phyloP scores from a whole-genome alignment of 1,284 basidiomycete genomes.

The Ustilago shanxiensis region DNA sequence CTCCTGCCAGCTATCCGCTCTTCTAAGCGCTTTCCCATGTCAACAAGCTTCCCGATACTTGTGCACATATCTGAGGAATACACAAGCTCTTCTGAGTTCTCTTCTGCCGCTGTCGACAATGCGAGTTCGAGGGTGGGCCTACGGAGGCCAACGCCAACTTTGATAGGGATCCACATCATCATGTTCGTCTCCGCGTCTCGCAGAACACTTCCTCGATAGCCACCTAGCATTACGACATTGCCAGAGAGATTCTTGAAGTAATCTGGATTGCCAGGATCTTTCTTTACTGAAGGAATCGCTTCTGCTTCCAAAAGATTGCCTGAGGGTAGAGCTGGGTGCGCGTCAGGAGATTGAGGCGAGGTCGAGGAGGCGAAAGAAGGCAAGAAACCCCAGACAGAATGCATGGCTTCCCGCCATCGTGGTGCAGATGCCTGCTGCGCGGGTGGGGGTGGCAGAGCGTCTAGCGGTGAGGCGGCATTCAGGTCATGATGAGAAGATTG shows the following conservation, averaged over 20 bases:
- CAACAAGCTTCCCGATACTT: constrained; percentile 63
- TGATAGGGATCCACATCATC: constrained; percentile 68
- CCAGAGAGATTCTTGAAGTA: constrained; percentile 64
- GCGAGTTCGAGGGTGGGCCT: constrained; percentile 66
- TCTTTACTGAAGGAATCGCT: constrained; percentile 49
- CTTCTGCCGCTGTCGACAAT: constrained; percentile 56
- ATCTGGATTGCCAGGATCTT: constrained; percentile 43
- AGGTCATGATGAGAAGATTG: constrained; percentile 25
- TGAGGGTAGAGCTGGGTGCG: not conserved
- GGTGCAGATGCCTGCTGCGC: constrained; percentile 8
- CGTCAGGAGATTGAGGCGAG: not conserved
- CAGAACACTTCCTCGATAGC: constrained; percentile 68
- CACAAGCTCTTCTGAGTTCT: constrained; percentile 58
- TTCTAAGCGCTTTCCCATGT: constrained; percentile 64
- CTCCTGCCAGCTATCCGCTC: constrained; percentile 45
- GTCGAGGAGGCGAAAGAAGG: constrained; percentile 28
- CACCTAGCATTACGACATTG: constrained; percentile 68
- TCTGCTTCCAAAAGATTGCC: constrained; percentile 43
- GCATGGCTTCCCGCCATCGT: constrained; percentile 31
- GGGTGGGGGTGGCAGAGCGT: not conserved
- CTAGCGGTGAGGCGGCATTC: not conserved
- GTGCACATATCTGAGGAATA: constrained; percentile 62
- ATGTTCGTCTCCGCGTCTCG: constrained; percentile 61
- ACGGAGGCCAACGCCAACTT: constrained; percentile 64
- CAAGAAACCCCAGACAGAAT: constrained; percentile 45